A percentile compares a stretch with the other conserved stretches of the same genome.
These are phyloP conservation scores for Sugiyamaella marilandica DNA, from an alignment of 805 yeast species.

Conservation along the genomic window DNA sequence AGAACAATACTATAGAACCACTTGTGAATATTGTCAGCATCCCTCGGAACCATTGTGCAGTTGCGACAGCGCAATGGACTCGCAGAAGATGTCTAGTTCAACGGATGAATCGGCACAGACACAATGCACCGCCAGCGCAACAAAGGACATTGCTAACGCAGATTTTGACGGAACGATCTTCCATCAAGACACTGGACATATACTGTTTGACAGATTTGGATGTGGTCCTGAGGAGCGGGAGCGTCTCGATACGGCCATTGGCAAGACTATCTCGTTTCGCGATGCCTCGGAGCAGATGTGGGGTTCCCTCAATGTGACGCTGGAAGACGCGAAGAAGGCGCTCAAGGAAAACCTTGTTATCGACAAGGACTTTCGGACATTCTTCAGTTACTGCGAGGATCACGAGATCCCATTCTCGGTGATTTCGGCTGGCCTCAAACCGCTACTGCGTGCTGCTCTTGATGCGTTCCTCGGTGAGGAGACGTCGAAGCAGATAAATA, in stretches of 20 bases:
- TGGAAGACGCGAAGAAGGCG: conserved; percentile 35
- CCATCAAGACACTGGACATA: conserved; percentile 43
- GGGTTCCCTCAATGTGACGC: conserved; percentile 39
- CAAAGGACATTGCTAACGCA: conserved; percentile 15
- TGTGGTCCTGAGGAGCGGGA: conserved; percentile 37
- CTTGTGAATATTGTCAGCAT: too few species aligned
- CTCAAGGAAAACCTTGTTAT: conserved; percentile 35
- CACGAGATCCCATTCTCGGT: conserved; percentile 40
- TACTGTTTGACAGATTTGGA: conserved; percentile 40
- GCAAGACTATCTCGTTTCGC: conserved; percentile 34
- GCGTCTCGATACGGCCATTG: conserved; percentile 36
- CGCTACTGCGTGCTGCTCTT: conserved; percentile 39
- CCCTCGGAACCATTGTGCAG: too few species aligned
- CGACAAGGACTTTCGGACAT: conserved; percentile 37
- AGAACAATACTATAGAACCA: too few species aligned
- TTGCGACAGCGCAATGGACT: too few species aligned
- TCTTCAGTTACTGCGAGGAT: conserved; percentile 35
- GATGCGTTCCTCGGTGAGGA: conserved; percentile 38
- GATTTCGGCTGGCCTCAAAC: conserved; percentile 41
- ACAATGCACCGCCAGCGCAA: too few species aligned
- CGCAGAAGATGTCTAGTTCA: background rate
- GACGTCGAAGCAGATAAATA: conserved; percentile 34
- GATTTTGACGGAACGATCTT: conserved; percentile 45
- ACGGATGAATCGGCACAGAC: background rate
- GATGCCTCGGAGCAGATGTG: conserved; percentile 42